Percentiles rank a stretch among this genome's conserved stretches.
phyloP scores from a whole-genome alignment of 306 rosid species.

The Morella rubra region DNA sequence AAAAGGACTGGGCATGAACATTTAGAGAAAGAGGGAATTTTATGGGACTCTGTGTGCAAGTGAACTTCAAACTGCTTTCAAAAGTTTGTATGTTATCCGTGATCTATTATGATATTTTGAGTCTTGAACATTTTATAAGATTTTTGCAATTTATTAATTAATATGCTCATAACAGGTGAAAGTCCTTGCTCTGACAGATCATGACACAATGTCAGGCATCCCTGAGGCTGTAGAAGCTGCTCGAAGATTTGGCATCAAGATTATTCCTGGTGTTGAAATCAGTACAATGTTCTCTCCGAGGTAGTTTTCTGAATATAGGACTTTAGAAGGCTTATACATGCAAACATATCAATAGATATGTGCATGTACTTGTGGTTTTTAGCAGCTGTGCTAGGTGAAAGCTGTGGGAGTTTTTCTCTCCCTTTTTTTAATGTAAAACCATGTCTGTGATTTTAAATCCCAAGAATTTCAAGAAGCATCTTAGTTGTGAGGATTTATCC shows the following conservation, averaged over 20 bases:
- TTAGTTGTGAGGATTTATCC: slow-evolving; percentile 9
- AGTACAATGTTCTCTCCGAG: slow-evolving; percentile 74
- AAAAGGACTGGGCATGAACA: too few species aligned
- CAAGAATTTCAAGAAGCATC: slow-evolving; percentile 5
- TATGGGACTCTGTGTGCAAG: neutral
- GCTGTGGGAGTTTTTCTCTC: neutral
- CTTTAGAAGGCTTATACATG: slow-evolving; percentile 11
- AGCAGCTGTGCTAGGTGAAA: neutral
- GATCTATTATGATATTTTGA: slow-evolving; percentile 5
- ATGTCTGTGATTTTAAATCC: neutral
- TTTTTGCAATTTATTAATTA: slow-evolving; percentile 37
- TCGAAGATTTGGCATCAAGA: slow-evolving; percentile 78
- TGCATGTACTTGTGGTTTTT: neutral
- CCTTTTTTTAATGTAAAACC: neutral
- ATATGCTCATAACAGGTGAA: slow-evolving; percentile 89
- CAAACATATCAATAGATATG: neutral
- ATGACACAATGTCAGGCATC: slow-evolving; percentile 94
- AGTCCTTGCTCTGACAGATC: slow-evolving; percentile 99
- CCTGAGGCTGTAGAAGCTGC: slow-evolving; percentile 89
- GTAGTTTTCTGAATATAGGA: slow-evolving; percentile 36
- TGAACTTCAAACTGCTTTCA: neutral
- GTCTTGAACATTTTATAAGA: slow-evolving; percentile 15
- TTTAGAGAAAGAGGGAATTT: neutral
- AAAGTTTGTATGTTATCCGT: neutral
- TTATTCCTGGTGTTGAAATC: slow-evolving; percentile 97